Evolutionary conservation across 1,284 basidiomycete species (phyloP).

Genomic region (Tylopilus sp.): DNA sequence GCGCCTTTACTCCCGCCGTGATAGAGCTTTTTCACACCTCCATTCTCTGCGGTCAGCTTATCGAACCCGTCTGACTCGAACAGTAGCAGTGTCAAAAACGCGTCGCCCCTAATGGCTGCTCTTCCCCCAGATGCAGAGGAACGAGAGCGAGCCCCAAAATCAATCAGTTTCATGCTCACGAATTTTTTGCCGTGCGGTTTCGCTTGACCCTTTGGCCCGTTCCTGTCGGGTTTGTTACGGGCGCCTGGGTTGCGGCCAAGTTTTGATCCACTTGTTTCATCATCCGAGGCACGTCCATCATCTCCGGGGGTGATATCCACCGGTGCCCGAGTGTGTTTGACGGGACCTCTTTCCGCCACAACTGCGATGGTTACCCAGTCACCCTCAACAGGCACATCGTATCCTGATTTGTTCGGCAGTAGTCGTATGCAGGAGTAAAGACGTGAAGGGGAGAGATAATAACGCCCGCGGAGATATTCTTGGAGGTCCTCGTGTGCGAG

Average conservation of each 20-base stretch:
- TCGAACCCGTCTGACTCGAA: constrained; percentile 84
- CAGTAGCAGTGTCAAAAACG: constrained; percentile 77
- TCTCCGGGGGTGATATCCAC: constrained; percentile 53
- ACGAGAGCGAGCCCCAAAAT: constrained; percentile 64
- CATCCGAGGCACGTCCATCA: constrained; percentile 38
- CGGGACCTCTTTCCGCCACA: constrained; percentile 78
- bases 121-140: constrained; percentile 56
- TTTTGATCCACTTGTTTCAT: constrained; percentile 28
- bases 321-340: constrained; percentile 66
- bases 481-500: constrained; percentile 77
- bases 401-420: constrained; percentile 74
- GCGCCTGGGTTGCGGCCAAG: constrained; percentile 12
- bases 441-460: constrained; percentile 82
- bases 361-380: constrained; percentile 93
- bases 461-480: constrained; percentile 82
- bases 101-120: constrained; percentile 72
- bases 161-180: constrained; percentile 83
- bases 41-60: constrained; percentile 47
- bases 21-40: constrained; percentile 63
- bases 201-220: constrained; percentile 21
- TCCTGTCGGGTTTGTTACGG: constrained; percentile 29
- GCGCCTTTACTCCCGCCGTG: constrained; percentile 89
- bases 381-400: constrained; percentile 86
- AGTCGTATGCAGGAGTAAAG: constrained; percentile 85
- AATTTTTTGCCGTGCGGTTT: constrained; percentile 73